These are phyloP conservation scores for Diaporthe citrichinensis DNA, from an alignment of 2,329 filamentous ascomycete species.

Conservation along the genomic window DNA sequence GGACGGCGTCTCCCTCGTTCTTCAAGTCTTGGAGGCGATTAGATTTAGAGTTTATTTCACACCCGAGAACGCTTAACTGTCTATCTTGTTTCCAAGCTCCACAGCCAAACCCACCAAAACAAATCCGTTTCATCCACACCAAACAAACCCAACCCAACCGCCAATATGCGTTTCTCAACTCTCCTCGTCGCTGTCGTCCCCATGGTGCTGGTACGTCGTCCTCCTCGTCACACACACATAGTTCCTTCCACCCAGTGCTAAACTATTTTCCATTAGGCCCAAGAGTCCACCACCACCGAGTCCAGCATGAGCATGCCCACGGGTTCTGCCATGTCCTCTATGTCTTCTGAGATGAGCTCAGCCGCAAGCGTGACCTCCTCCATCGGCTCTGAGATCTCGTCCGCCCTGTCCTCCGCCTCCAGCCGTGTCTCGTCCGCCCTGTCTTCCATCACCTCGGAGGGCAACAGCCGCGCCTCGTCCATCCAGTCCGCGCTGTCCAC, in stretches of 20 bases:
- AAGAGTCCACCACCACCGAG: neutral
- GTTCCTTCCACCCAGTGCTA: neutral
- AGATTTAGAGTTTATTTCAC: constrained; percentile 13
- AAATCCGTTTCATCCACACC: neutral
- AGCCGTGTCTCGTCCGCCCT: constrained; percentile 42
- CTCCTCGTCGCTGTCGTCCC: constrained; percentile 53
- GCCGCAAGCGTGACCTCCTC: constrained; percentile 38
- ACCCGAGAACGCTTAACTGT: constrained; percentile 16
- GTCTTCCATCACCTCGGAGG: constrained; percentile 44
- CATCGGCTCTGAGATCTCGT: constrained; percentile 45
- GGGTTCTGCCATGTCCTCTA: neutral
- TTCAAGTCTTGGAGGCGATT: neutral
- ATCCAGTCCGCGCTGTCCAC: constrained; percentile 49
- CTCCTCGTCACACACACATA: no score
- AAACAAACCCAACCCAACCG: neutral
- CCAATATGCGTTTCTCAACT: constrained; percentile 65
- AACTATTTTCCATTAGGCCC: neutral
- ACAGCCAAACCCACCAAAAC: neutral
- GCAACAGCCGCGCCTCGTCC: constrained; percentile 41
- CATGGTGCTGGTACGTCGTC: constrained; percentile 31
- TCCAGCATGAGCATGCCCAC: constrained; percentile 23
- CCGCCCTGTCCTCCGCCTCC: constrained; percentile 32
- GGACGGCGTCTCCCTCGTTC: constrained; percentile 18
- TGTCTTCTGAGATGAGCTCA: constrained; percentile 21
- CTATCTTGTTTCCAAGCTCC: neutral